These are phyloP conservation scores for Basidiobolus meristosporus DNA, from an alignment of 371 early-diverging fungal species.

Conservation along the genomic window DNA sequence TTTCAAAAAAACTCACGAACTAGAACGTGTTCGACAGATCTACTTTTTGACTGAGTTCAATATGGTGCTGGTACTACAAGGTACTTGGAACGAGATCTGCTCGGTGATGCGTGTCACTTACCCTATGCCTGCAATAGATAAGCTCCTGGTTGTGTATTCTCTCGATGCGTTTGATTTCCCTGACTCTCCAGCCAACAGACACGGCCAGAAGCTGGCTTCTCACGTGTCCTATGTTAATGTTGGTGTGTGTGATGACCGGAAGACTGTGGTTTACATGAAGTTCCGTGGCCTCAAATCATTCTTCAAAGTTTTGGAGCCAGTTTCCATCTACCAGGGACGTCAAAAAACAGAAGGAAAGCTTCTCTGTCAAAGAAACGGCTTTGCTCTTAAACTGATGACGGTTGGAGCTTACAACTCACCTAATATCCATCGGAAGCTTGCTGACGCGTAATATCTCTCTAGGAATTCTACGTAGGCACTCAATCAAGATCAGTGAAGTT, in stretches of 20 bases:
- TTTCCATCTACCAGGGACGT: no score
- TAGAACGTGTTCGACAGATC: constrained; percentile 72
- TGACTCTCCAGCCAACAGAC: constrained; percentile 18
- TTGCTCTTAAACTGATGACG: no score
- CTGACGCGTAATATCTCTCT: no score
- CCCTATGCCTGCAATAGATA: no score
- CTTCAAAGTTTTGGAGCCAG: constrained; percentile 52
- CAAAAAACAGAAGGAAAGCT: no score
- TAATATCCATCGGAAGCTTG: no score
- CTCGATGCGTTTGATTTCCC: no score
- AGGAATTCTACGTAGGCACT: constrained; percentile 80
- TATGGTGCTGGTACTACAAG: constrained; percentile 55
- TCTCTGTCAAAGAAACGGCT: no score
- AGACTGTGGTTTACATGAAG: constrained; percentile 56
- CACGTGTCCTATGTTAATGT: constrained; percentile 69
- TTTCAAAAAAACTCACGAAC: constrained; percentile 30
- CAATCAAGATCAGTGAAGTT: constrained; percentile 63
- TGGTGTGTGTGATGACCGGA: constrained; percentile 49
- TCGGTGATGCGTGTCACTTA: no score
- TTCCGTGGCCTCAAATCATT: constrained; percentile 37
- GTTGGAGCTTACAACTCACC: no score
- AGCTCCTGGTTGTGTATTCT: no score
- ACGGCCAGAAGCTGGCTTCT: constrained; percentile 47
- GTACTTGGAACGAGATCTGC: no score
- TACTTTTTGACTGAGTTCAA: constrained; percentile 57